phyloP scores from a whole-genome alignment of 768 basidiomycete genomes.

The Tricholoma sp. region DNA sequence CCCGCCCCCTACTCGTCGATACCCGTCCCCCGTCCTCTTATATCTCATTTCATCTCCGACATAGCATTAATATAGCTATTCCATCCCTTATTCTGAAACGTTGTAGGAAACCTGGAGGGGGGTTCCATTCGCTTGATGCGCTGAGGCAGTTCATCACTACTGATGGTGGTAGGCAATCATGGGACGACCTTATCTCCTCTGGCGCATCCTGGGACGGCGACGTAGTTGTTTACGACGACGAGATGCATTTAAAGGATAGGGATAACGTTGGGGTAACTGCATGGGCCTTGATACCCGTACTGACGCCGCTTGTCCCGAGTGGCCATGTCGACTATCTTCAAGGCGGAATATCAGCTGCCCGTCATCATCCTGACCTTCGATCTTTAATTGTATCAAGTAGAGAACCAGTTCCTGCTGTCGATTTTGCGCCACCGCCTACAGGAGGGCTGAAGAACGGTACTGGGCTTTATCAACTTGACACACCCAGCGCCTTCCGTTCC shows the following conservation, averaged over 20 bases:
- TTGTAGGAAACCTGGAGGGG: slow-evolving; percentile 64
- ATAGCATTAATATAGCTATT: slow-evolving; percentile 81
- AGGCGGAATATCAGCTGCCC: slow-evolving; percentile 64
- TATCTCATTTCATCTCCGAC: slow-evolving; percentile 55
- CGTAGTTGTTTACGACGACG: slow-evolving; percentile 73
- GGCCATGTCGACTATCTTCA: slow-evolving; percentile 64
- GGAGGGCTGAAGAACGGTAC: slow-evolving; percentile 29
- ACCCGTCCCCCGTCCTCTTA: slow-evolving; percentile 69
- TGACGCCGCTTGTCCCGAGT: slow-evolving; percentile 51
- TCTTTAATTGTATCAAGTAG: slow-evolving; percentile 44
- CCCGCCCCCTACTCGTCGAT: slow-evolving; percentile 73
- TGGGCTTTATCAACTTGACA: slow-evolving; percentile 70
- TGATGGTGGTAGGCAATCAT: slow-evolving; percentile 62
- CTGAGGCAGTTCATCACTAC: slow-evolving; percentile 82
- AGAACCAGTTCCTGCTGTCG: slow-evolving; percentile 21
- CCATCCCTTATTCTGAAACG: slow-evolving; percentile 90
- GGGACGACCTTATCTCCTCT: slow-evolving; percentile 57
- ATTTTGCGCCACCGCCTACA: slow-evolving; percentile 16
- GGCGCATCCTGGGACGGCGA: slow-evolving; percentile 66
- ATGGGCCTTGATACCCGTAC: slow-evolving; percentile 66
- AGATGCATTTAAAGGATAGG: slow-evolving; percentile 66
- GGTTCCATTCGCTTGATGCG: slow-evolving; percentile 60
- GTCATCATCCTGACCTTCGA: slow-evolving; percentile 51
- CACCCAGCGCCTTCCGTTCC: slow-evolving; percentile 44
- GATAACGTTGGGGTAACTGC: slow-evolving; percentile 50